Evolutionary conservation across 2,329 filamentous ascomycete genomes (phyloP), one percentile per base, ranked within the genome.

Genomic region (Magnaporthiopsis poae): DNA sequence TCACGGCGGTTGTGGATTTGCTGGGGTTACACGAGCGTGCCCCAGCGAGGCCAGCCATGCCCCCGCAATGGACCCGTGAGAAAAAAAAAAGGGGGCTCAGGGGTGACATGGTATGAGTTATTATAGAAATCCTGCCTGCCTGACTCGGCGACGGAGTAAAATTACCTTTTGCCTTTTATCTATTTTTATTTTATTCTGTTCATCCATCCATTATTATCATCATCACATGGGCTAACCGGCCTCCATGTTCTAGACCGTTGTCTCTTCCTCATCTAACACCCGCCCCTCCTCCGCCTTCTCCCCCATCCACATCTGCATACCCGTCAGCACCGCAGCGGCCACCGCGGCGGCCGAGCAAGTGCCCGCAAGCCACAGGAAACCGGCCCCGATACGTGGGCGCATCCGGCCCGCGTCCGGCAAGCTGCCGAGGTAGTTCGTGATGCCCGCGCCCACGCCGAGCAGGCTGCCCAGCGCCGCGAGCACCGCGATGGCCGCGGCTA

Each of bases 381-480:
- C 61, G 18, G 61, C 18, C 8, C 61, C 61, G 27, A 62, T 12
- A 8, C 31, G 11, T 11, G 61, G 61, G 3, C 31, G 4, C 61
- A 62, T 62, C 61, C 27, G 11, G 12, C 8, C 12, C 12, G 25
- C 31, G 25, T 36, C 61, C 18, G 61, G 61, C 61, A 62, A 31
- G 12, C 61, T 35, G 61, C 27, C 35, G 35, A 62, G 61, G 25
- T 31, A 13, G 25, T 5, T n/a, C 3, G 31, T 31, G 27, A 62
- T 25, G 12, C 61, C 25, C 27, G 36, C 5, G 25, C 61, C 61
- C 61, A 31, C 61, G 27, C 31, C 11, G 27, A 31, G 25, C 27
- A 62, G 61, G 61, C 61, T 62, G 27, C 27, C 61, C 61, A 33
- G 31, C 27, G 61, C 60, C 35, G 35, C 39, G 12, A 62, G 61